Evolutionary conservation across 805 yeast species (phyloP), one percentile per base, ranked within the genome.

Genomic region (Nakazawaea pomicola): DNA sequence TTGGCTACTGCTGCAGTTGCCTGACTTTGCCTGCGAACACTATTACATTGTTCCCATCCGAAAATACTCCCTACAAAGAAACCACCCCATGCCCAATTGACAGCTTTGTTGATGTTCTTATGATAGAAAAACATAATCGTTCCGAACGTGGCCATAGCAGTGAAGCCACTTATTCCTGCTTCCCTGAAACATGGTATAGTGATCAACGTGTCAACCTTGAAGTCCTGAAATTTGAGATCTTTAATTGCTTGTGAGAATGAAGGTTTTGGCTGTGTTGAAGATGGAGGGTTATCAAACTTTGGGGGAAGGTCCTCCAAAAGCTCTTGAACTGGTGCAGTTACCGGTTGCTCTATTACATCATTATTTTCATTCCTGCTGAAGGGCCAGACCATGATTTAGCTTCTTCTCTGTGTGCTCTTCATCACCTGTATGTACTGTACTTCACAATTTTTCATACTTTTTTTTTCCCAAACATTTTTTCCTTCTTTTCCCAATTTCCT

Each of bases 1-100:
- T 78, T 80, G 0, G 95, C 95, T 53, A 74, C 61, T 44, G 76
- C 79, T 36, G 90, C 82, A 43, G 80, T 78, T 46, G 74, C 73
- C 56, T 78, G 71, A 41, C 84, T 78, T 47, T 76, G 74, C 53
- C 81, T 70, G 57, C 95, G 70, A 35, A 77, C 70, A 36, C 78
- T 68, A 44, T 95, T 70, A 59, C 98, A 90, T 61, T 88, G 95
- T 57, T 90, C 96, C 96, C 96, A 90, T 1, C 95, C 86, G 20
- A 85, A 79, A 0, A 85, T 70, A 33, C 86, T 78, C 1, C 96
- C 96, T 16, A 88, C 57, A 42, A 85, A 61, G 48, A 88, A 76
- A 3, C 93, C 95, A 29, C 84, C 83, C 38, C 85, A 68, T 8
- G 82, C 81, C 96, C 96, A 90, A 55, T 90, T 86, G 12, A 76